Conservation (phyloP, 371 early-diverging fungal species). For the Mucor piriformis region DNA sequence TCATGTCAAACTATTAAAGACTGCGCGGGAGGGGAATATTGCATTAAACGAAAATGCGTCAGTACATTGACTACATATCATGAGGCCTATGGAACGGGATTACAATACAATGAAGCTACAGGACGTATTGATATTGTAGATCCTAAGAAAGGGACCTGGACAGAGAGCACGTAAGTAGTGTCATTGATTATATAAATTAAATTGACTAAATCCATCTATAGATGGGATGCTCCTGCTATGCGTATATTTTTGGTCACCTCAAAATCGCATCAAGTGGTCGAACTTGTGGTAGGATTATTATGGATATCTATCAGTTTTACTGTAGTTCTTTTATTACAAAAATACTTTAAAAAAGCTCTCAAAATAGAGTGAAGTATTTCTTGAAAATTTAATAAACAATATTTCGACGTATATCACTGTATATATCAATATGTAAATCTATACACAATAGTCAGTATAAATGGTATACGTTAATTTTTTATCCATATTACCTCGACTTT, state of each 20-base stretch:
- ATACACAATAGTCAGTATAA: background rate
- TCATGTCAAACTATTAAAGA: constrained; percentile 39
- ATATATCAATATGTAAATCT: background rate
- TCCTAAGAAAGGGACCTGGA: constrained; percentile 67
- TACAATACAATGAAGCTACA: constrained; percentile 57
- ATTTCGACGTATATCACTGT: background rate
- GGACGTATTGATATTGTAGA: constrained; percentile 59
- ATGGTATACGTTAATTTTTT: no score
- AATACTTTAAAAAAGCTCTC: constrained; percentile 46
- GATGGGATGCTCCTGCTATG: constrained; percentile 57
- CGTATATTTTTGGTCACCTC: constrained; percentile 64
- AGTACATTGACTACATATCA: constrained; percentile 62
- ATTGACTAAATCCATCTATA: constrained; percentile 19
- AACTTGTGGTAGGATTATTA: constrained; percentile 64
- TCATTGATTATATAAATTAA: background rate
- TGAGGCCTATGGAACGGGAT: constrained; percentile 75
- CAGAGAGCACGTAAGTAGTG: constrained; percentile 69
- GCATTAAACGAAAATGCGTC: constrained; percentile 59
- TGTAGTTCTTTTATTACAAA: constrained; percentile 35
- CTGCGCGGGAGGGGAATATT: constrained; percentile 48
- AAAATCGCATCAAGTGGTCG: constrained; percentile 56
- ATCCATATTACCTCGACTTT: background rate
- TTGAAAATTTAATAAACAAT: background rate
- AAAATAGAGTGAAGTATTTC: constrained; percentile 34
- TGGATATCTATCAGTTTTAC: constrained; percentile 43